These are phyloP conservation scores for Lactarius deliciosus DNA, from an alignment of 768 basidiomycete species.

Conservation along the genomic window DNA sequence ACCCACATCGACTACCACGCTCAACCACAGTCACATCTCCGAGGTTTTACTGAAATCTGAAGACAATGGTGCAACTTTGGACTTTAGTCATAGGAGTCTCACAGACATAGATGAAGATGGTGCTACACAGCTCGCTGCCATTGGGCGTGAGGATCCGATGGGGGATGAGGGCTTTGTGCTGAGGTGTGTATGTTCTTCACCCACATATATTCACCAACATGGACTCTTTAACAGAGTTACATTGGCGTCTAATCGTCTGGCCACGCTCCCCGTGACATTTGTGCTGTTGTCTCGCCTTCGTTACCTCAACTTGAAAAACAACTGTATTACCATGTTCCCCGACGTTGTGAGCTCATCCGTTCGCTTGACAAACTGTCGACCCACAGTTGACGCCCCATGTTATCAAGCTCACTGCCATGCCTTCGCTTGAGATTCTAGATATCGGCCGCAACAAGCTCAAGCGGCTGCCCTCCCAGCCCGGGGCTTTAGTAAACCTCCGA, in stretches of 20 bases:
- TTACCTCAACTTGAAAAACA: conserved; percentile 86
- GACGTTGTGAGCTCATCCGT: conserved; percentile 63
- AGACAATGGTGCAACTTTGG: conserved; percentile 81
- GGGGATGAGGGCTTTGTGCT: conserved; percentile 55
- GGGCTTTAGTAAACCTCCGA: conserved; percentile 71
- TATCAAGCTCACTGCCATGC: conserved; percentile 74
- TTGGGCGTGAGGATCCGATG: conserved; percentile 47
- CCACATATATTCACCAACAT: conserved; percentile 19
- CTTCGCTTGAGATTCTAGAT: conserved; percentile 90
- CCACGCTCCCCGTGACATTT: conserved; percentile 74
- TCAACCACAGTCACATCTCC: conserved; percentile 57
- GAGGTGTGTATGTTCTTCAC: conserved; percentile 48
- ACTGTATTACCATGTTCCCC: conserved; percentile 80
- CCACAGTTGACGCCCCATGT: conserved; percentile 12
- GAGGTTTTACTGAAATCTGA: conserved; percentile 65
- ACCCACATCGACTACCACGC: conserved; percentile 40
- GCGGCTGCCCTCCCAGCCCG: conserved; percentile 74
- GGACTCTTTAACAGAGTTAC: conserved; percentile 59
- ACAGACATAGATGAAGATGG: conserved; percentile 73
- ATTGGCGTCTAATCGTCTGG: conserved; percentile 79
- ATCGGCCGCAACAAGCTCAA: conserved; percentile 90
- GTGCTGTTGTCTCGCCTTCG: conserved; percentile 68
- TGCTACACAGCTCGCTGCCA: conserved; percentile 71
- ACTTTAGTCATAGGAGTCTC: conserved; percentile 77
- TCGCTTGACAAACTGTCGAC: background rate